Percentiles rank a stretch among this genome's conserved stretches.
These are phyloP conservation scores for Cryptococcus floricola DNA, from an alignment of 1,284 basidiomycete species.

Conservation along the genomic window DNA sequence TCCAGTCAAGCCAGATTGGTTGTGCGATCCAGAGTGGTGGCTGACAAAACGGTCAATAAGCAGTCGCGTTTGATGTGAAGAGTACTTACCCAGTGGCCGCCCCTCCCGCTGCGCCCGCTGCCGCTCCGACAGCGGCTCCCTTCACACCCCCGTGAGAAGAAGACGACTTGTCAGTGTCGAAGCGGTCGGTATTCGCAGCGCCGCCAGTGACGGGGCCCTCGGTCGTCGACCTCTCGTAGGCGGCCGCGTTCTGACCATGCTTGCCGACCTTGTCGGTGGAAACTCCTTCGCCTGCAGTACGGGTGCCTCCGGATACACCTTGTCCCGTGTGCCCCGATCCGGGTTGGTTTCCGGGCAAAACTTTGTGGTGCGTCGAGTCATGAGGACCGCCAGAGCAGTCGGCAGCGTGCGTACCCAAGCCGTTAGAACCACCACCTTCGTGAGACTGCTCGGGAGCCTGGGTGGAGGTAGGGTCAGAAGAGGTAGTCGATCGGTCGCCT, in stretches of 20 bases:
- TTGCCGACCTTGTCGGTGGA: constrained; percentile 20
- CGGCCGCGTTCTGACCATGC: constrained; percentile 13
- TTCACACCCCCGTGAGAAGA: too few species aligned
- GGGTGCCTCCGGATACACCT: background rate
- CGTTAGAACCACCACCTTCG: too few species aligned
- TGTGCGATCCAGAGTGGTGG: background rate
- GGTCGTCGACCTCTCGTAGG: constrained; percentile 22
- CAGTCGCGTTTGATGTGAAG: background rate
- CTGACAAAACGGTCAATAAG: background rate
- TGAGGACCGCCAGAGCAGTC: background rate
- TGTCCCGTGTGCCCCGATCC: background rate
- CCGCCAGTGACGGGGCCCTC: constrained; percentile 26
- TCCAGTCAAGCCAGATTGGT: background rate
- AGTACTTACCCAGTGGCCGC: background rate
- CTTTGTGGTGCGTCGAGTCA: background rate
- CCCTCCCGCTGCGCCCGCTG: too few species aligned
- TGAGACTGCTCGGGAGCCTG: too few species aligned
- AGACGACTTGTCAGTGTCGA: constrained; percentile 22
- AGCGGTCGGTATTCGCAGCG: constrained; percentile 33
- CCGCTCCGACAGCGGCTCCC: too few species aligned
- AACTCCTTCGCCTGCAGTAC: background rate
- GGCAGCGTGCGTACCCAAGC: too few species aligned
- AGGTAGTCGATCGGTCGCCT: too few species aligned
- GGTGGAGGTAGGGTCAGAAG: too few species aligned
- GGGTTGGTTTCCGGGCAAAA: background rate